Percentiles rank a stretch among this genome's conserved stretches.
These are phyloP conservation scores for Chenopodium album DNA, from an alignment of 148 eudicot species.

Conservation along the genomic window DNA sequence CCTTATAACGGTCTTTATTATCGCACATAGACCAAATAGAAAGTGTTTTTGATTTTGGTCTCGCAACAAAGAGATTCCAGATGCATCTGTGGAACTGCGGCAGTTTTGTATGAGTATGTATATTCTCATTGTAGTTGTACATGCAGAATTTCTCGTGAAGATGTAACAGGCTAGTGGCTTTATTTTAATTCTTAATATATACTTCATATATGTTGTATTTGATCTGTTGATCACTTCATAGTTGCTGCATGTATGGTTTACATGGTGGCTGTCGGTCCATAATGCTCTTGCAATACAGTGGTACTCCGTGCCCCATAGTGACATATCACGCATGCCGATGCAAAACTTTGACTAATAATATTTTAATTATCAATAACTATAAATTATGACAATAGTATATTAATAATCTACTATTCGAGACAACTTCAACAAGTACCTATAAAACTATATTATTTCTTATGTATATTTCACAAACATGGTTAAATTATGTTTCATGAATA, in stretches of 20 bases:
- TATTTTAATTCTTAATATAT: constrained; percentile 1
- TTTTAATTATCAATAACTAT: too few species aligned
- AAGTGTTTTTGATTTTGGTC: constrained; percentile 19
- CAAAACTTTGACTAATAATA: too few species aligned
- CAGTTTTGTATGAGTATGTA: constrained; percentile 29
- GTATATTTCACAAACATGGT: too few species aligned
- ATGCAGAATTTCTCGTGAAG: not conserved
- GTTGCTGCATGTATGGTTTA: not conserved
- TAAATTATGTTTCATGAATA: too few species aligned
- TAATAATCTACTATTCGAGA: too few species aligned
- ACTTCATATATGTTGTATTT: not conserved
- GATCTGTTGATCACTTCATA: not conserved
- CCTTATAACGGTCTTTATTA: not conserved
- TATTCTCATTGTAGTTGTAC: constrained; percentile 17
- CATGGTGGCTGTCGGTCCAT: not conserved
- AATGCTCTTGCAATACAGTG: not conserved
- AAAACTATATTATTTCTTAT: too few species aligned
- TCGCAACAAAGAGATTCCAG: constrained; percentile 1
- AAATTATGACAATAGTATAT: too few species aligned
- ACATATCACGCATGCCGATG: too few species aligned
- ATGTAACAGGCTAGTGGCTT: not conserved
- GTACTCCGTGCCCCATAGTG: too few species aligned
- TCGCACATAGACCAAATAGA: constrained; percentile 4
- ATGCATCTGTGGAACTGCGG: constrained; percentile 12
- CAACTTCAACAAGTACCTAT: too few species aligned